phyloP scores from a whole-genome alignment of 2,329 filamentous ascomycete species.

The Orbilia javanica region DNA sequence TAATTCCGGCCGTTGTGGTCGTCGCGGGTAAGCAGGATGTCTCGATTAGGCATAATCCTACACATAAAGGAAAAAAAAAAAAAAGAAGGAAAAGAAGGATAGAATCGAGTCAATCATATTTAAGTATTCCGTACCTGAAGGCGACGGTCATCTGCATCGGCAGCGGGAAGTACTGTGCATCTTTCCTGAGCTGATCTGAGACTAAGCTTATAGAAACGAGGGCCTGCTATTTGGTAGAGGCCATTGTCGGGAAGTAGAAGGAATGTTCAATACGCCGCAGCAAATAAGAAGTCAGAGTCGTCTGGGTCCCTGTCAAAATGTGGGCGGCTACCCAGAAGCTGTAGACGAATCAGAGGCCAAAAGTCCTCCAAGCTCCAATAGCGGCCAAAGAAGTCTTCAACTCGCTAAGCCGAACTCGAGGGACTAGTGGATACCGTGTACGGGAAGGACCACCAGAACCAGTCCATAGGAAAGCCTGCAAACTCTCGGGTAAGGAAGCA shows the following conservation, averaged over 20 bases:
- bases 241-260: constrained; percentile 34
- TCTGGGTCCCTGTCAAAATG: constrained; percentile 42
- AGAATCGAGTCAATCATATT: not conserved
- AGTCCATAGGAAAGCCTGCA: constrained; percentile 49
- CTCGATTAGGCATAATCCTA: constrained; percentile 40
- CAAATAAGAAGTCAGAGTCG: constrained; percentile 51
- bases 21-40: constrained; percentile 6
- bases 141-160: constrained; percentile 48
- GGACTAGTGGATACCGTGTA: constrained; percentile 52
- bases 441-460: constrained; percentile 50
- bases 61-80: not conserved
- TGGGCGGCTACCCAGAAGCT: constrained; percentile 50
- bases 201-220: constrained; percentile 39
- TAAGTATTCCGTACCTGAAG: constrained; percentile 16
- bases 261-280: constrained; percentile 39
- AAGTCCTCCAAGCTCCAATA: constrained; percentile 52
- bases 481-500: constrained; percentile 56
- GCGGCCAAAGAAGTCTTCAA: constrained; percentile 48
- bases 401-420: constrained; percentile 58
- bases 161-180: constrained; percentile 44
- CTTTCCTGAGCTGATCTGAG: constrained; percentile 57
- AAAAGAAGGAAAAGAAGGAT: not conserved
- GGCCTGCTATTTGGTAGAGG: constrained; percentile 41
- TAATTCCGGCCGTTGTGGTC: constrained; percentile 36
- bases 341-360: constrained; percentile 55